These are phyloP conservation scores for Acanthamoeba lenticulata DNA, from an alignment of 208 protist genomes.

Conservation along the genomic window DNA sequence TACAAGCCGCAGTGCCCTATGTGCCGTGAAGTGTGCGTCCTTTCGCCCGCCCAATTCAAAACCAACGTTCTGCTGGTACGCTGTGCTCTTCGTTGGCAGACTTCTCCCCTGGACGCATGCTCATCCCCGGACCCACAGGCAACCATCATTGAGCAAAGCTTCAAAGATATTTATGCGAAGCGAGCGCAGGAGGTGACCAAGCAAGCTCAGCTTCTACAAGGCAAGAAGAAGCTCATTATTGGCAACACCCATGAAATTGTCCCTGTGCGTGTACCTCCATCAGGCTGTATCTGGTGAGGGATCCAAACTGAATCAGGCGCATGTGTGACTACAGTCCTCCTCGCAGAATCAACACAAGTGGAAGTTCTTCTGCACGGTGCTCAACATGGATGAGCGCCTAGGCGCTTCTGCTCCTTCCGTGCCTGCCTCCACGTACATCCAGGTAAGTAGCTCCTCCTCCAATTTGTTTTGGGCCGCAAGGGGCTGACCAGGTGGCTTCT, in stretches of 20 bases:
- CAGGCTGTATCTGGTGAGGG: not conserved
- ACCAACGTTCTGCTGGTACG: slow-evolving; percentile 17
- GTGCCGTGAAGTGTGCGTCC: not conserved
- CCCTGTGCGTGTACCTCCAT: not conserved
- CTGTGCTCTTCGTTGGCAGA: not conserved
- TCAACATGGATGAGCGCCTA: slow-evolving; percentile 43
- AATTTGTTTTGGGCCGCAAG: too few species aligned
- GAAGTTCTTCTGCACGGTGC: slow-evolving; percentile 60
- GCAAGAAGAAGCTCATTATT: slow-evolving; percentile 65
- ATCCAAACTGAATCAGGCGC: not conserved
- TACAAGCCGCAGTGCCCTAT: slow-evolving; percentile 50
- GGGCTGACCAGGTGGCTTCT: not conserved
- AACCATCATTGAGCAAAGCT: slow-evolving; percentile 43
- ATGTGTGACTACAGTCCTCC: not conserved
- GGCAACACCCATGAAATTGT: slow-evolving; percentile 50
- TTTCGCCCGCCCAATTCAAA: slow-evolving; percentile 19
- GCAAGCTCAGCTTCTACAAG: not conserved
- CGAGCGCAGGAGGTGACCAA: slow-evolving; percentile 37
- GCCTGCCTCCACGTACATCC: slow-evolving; percentile 16
- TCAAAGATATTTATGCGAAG: not conserved
- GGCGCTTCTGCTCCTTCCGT: not conserved
- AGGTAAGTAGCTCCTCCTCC: slow-evolving; percentile 9
- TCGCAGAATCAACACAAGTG: slow-evolving; percentile 55
- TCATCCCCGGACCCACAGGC: not conserved
- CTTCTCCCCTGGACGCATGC: not conserved